These are phyloP conservation scores for Ustilago xerochloae DNA, from an alignment of 1,284 basidiomycete genomes.

Conservation along the genomic window DNA sequence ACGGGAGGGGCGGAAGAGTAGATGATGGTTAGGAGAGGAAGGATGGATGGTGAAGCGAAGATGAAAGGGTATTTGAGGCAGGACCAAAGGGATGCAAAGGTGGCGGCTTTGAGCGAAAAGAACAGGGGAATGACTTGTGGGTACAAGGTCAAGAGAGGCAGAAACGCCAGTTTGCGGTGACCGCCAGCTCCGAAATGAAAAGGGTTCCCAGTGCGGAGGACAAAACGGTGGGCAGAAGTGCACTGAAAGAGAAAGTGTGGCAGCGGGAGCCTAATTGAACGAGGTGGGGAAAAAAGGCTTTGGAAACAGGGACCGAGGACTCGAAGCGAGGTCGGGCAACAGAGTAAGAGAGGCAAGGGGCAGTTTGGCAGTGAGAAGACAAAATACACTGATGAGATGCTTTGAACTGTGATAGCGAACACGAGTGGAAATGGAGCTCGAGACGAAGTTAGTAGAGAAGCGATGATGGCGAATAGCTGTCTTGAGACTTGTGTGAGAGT, in stretches of 20 bases:
- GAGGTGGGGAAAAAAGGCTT: constrained; percentile 9
- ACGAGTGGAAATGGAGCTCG: constrained; percentile 12
- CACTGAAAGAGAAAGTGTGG: constrained; percentile 17
- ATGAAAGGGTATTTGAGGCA: constrained; percentile 13
- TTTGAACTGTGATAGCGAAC: constrained; percentile 1
- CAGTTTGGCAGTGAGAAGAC: background rate
- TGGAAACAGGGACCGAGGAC: constrained; percentile 3
- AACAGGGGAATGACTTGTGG: background rate
- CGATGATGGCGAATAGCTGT: constrained; percentile 27
- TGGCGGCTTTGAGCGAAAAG: background rate
- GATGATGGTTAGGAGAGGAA: background rate
- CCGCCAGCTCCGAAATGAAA: constrained; percentile 13
- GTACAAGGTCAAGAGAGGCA: background rate
- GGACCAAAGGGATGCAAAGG: background rate
- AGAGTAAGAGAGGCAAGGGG: background rate
- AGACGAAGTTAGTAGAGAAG: constrained; percentile 33
- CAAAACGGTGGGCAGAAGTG: constrained; percentile 8
- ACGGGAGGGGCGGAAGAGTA: background rate
- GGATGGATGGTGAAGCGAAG: background rate
- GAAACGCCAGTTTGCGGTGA: background rate
- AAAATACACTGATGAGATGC: constrained; percentile 19
- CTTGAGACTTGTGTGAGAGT: no score
- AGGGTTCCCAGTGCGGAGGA: constrained; percentile 9
- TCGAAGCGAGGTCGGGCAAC: constrained; percentile 10
- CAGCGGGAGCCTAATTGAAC: constrained; percentile 16